These are phyloP conservation scores for Hypsizygus ulmarius DNA, from an alignment of 1,284 basidiomycete genomes.

Conservation along the genomic window DNA sequence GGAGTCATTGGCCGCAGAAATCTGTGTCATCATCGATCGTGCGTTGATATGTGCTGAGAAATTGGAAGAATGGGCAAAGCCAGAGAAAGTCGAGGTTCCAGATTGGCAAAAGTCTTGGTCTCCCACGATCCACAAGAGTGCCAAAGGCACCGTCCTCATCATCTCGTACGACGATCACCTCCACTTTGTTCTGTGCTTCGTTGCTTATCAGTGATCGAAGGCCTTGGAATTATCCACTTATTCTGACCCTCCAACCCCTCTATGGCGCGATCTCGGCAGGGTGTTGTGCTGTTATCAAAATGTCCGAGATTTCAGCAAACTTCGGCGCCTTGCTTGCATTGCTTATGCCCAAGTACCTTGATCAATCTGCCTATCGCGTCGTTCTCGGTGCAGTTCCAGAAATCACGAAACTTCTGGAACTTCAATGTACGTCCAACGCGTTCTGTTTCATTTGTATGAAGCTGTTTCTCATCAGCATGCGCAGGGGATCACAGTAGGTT, in stretches of 20 bases:
- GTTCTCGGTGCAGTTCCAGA: slow-evolving; percentile 78
- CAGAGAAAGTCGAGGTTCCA: slow-evolving; percentile 25
- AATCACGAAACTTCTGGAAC: slow-evolving; percentile 72
- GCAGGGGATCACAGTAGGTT: slow-evolving; percentile 26
- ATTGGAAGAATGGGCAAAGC: slow-evolving; percentile 35
- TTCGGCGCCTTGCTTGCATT: slow-evolving; percentile 69
- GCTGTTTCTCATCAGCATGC: background rate
- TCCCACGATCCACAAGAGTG: slow-evolving; percentile 62
- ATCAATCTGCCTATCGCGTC: slow-evolving; percentile 66
- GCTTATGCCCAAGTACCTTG: slow-evolving; percentile 79
- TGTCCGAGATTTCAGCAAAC: slow-evolving; percentile 75
- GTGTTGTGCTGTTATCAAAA: slow-evolving; percentile 66
- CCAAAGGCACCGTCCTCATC: slow-evolving; percentile 71
- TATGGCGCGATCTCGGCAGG: slow-evolving; percentile 79
- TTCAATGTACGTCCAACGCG: slow-evolving; percentile 57
- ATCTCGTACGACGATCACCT: slow-evolving; percentile 36
- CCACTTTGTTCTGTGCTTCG: slow-evolving; percentile 31
- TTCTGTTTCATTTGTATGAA: background rate
- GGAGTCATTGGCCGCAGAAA: slow-evolving; percentile 30
- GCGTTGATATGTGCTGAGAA: slow-evolving; percentile 29
- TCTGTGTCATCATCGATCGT: slow-evolving; percentile 28
- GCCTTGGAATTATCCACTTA: slow-evolving; percentile 35
- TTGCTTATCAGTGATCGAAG: slow-evolving; percentile 24
- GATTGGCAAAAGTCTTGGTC: slow-evolving; percentile 34
- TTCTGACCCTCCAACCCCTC: slow-evolving; percentile 32